Base-by-base conservation (phyloP, 2,329 filamentous ascomycete genomes). In the Clarireedia hainanense region DNA sequence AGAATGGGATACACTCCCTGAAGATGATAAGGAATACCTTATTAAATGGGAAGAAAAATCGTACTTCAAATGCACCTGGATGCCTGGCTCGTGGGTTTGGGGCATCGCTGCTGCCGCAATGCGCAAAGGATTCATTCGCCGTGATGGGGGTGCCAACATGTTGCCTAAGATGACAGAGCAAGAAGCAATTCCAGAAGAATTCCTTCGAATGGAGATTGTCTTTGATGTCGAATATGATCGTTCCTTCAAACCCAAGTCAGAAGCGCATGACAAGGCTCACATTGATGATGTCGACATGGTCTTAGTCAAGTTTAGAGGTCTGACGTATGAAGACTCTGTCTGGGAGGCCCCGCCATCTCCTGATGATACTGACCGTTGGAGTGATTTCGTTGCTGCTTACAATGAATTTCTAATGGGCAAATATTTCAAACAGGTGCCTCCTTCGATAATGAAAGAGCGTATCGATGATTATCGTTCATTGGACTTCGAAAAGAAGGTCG, bases 21-120 rank as follows among this genome's bases (percentile, higher is more conserved):
- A 94, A 65, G 86, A 90, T 54, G 77, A 88, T n/a, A 91, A 91
- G 61, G 90, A 96, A 63, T 99, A 97, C 66, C 79, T 99, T 2
- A 74, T 99, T 64, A 96, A 94, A 68, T 97, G 91, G 89, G 83
- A 87, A 46, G 76, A 77, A 0, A 78, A 81, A 55, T 96, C 92
- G 0, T 95, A 96, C 66, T 86, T 85, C 60, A 85, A 89, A 61
- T 89, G 88, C 52, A 78, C 76, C 6, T 99, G 95, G 94, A 88
- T 90, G 78, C 83, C 90, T 9, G 94, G 92, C 12, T 79, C 86
- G 15, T 99, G 94, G 94, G 80, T 95, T 0, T 92, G 82, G 76
- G 90, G 91, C 5, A 77, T 86, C 9, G 80, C 81, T 15, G 73
- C 79, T 12, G 64, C 72, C 3, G 57, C 69, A 0, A 95, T 88